A percentile compares a stretch with the other conserved stretches of the same genome.
These are phyloP conservation scores for Anthracocystis panici-leucophaei DNA, from an alignment of 1,284 basidiomycete species.

Conservation along the genomic window DNA sequence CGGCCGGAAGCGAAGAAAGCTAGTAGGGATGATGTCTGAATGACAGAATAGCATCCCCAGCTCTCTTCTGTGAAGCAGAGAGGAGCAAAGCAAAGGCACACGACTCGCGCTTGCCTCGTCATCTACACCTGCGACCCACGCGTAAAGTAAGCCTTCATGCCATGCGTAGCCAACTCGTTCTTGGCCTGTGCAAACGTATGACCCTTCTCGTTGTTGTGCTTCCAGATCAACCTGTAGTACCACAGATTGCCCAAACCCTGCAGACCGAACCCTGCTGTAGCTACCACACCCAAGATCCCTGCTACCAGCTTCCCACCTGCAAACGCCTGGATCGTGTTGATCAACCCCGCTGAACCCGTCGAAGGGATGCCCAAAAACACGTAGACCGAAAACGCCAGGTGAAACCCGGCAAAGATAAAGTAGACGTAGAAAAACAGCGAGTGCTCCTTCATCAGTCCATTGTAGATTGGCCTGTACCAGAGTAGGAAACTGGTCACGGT, in stretches of 20 bases:
- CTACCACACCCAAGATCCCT: constrained; percentile 78
- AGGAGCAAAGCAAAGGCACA: too few species aligned
- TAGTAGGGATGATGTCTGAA: neutral
- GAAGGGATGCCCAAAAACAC: constrained; percentile 72
- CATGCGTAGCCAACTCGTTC: constrained; percentile 83
- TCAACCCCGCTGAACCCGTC: constrained; percentile 93
- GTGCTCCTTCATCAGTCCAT: constrained; percentile 91
- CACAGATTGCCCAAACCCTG: constrained; percentile 85
- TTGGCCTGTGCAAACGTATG: constrained; percentile 77
- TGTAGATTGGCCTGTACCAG: constrained; percentile 91
- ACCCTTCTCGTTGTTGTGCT: constrained; percentile 78
- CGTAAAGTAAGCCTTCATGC: constrained; percentile 84
- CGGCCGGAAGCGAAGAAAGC: neutral
- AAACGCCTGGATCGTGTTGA: constrained; percentile 82
- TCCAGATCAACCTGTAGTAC: constrained; percentile 85
- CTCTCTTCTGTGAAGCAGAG: too few species aligned
- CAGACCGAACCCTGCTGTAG: constrained; percentile 86
- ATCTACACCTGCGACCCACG: constrained; percentile 36
- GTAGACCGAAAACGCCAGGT: constrained; percentile 83
- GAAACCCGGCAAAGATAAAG: constrained; percentile 80
- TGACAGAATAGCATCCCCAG: too few species aligned
- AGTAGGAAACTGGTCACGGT: constrained; percentile 83
- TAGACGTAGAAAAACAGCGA: constrained; percentile 72
- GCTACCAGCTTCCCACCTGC: constrained; percentile 37
- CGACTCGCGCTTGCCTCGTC: too few species aligned